Percentiles rank a stretch among this genome's conserved stretches.
These are phyloP conservation scores for Scolecobasidium constrictum DNA, from an alignment of 2,329 filamentous ascomycete genomes.

Conservation along the genomic window DNA sequence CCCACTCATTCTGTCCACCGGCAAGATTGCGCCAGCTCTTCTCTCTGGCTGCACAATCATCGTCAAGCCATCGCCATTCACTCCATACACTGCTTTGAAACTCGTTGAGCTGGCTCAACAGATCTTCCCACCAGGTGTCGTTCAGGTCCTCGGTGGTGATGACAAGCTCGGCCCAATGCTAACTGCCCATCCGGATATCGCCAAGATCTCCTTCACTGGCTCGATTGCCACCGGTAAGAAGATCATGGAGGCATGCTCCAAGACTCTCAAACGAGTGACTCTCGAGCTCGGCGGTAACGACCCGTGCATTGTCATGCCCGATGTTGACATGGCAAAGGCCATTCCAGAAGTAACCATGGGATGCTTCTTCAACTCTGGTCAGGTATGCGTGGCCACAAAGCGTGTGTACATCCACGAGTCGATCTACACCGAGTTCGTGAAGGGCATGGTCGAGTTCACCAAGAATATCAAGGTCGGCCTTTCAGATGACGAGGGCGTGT, in stretches of 20 bases:
- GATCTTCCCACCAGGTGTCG: constrained; percentile 51
- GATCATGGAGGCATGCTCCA: constrained; percentile 45
- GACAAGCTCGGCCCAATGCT: constrained; percentile 50
- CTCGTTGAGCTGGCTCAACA: constrained; percentile 46
- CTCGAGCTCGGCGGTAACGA: constrained; percentile 55
- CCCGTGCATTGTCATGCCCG: constrained; percentile 46
- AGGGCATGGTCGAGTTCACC: constrained; percentile 35
- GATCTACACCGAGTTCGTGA: constrained; percentile 39
- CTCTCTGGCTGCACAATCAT: constrained; percentile 47
- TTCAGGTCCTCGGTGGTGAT: constrained; percentile 50
- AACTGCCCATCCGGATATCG: constrained; percentile 47
- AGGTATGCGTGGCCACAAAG: constrained; percentile 42
- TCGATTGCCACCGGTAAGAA: constrained; percentile 50
- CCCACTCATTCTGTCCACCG: constrained; percentile 40
- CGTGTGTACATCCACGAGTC: constrained; percentile 46
- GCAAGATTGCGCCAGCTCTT: constrained; percentile 47
- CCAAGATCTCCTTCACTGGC: constrained; percentile 55
- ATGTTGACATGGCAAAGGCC: constrained; percentile 43
- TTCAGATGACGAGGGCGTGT: constrained; percentile 26
- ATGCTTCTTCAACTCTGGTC: constrained; percentile 48
- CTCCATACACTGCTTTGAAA: constrained; percentile 49
- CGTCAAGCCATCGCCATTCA: constrained; percentile 46
- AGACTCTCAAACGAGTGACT: constrained; percentile 49
- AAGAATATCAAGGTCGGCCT: constrained; percentile 33
- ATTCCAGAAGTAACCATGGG: constrained; percentile 39